Percentiles rank a stretch among this genome's conserved stretches.
Evolutionary conservation across 257 asterid genomes (phyloP).

Genomic region (Fraxinus cuspidata): DNA sequence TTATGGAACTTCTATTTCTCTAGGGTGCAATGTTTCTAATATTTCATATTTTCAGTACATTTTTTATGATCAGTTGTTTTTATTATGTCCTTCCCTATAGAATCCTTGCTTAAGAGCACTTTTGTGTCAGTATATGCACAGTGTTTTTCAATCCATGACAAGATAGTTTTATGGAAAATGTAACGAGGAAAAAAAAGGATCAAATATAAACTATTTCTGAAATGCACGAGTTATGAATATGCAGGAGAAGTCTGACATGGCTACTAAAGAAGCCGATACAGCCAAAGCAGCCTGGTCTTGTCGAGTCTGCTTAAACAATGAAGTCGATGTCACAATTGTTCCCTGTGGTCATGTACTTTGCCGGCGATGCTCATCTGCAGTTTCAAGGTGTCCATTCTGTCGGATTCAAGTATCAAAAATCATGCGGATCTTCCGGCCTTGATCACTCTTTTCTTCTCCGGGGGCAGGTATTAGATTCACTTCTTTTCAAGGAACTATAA

Average conservation of each 20-base stretch:
- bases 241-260: conserved; percentile 84
- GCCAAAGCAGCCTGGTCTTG: conserved; percentile 95
- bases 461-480: background rate
- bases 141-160: background rate
- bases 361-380: conserved; percentile 86
- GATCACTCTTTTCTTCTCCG: conserved; percentile 25
- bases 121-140: background rate
- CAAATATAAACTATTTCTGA: conserved; percentile 5
- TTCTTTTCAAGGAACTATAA: background rate
- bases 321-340: conserved; percentile 73
- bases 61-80: background rate
- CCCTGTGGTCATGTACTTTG: conserved; percentile 96
- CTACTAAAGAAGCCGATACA: conserved; percentile 90
- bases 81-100: too few species aligned
- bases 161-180: background rate
- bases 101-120: background rate
- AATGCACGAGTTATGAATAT: conserved; percentile 22
- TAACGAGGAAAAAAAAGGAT: background rate
- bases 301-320: conserved; percentile 81
- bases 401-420: conserved; percentile 76
- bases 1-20: background rate
- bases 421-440: conserved; percentile 80
- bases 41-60: background rate
- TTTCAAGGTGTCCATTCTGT: conserved; percentile 95
- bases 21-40: background rate